Percentiles rank a stretch among this genome's conserved stretches.
phyloP scores from a whole-genome alignment of 306 rosid species.

The Inga leiocalycina region DNA sequence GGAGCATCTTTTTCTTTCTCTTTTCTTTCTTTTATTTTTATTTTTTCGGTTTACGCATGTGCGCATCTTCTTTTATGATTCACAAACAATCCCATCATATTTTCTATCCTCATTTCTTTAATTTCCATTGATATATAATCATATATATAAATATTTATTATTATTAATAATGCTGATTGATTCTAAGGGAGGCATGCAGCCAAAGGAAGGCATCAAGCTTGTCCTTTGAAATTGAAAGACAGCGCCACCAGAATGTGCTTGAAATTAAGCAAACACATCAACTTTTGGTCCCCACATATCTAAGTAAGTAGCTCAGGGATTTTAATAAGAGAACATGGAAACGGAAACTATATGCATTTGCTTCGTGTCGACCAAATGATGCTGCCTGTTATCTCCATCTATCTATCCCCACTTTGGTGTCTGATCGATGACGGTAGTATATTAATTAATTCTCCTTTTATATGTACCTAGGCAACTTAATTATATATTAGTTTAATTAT shows the following conservation, averaged over 20 bases:
- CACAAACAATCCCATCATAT: conserved; percentile 29
- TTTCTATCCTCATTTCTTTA: background rate
- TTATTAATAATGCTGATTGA: background rate
- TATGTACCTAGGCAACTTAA: background rate
- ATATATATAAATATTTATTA: background rate
- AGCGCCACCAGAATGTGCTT: conserved; percentile 37
- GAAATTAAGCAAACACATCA: conserved; percentile 36
- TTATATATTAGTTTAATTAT: background rate
- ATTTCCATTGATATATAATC: conserved; percentile 1
- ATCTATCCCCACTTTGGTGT: conserved; percentile 35
- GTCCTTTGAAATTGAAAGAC: conserved; percentile 43
- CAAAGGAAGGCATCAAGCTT: conserved; percentile 28
- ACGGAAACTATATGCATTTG: conserved; percentile 16
- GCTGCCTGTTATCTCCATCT: background rate
- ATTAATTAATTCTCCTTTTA: conserved; percentile 1
- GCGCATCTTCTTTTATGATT: conserved; percentile 10
- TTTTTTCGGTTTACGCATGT: background rate
- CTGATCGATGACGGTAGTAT: conserved; percentile 23
- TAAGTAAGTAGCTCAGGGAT: conserved; percentile 33
- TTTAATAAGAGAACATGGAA: conserved; percentile 36
- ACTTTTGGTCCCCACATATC: conserved; percentile 41
- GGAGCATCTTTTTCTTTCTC: background rate
- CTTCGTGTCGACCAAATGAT: conserved; percentile 30
- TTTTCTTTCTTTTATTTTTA: background rate
- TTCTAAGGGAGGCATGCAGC: conserved; percentile 26